A percentile compares a stretch with the other conserved stretches of the same genome.
Evolutionary conservation across 2,329 filamentous ascomycete species (phyloP).

Genomic region (Canariomyces notabilis): DNA sequence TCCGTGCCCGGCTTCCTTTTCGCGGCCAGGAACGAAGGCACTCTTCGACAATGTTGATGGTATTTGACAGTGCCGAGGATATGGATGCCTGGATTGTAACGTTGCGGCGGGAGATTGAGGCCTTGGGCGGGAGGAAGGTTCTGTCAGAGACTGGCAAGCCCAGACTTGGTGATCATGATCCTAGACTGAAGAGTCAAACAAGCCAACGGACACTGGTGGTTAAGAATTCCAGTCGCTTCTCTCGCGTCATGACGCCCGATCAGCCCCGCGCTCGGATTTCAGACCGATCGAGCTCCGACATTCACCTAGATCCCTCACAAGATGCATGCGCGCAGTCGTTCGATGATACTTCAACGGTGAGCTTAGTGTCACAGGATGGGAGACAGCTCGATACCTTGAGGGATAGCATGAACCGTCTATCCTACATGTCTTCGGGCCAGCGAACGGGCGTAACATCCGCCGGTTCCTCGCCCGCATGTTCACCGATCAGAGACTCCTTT

Average conservation of each 20-base stretch:
- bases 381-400: conserved; percentile 53
- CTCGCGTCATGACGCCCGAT: conserved; percentile 34
- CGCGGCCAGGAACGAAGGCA: conserved; percentile 52
- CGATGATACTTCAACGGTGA: conserved; percentile 53
- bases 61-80: conserved; percentile 66
- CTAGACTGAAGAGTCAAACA: conserved; percentile 34
- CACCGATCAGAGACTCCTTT: conserved; percentile 51
- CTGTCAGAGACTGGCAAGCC: conserved; percentile 55
- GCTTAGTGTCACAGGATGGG: conserved; percentile 55
- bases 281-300: conserved; percentile 25
- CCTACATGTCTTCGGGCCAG: conserved; percentile 56
- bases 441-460: conserved; percentile 56
- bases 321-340: conserved; percentile 38
- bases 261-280: conserved; percentile 29
- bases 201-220: conserved; percentile 46
- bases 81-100: conserved; percentile 72
- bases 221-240: conserved; percentile 44
- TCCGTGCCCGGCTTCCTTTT: conserved; percentile 62
- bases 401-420: conserved; percentile 53
- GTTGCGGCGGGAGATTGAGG: conserved; percentile 65
- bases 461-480: conserved; percentile 53
- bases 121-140: conserved; percentile 61
- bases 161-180: conserved; percentile 36
- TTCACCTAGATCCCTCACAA: conserved; percentile 27
- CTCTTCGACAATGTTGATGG: conserved; percentile 62